A percentile compares a stretch with the other conserved stretches of the same genome.
phyloP scores from a whole-genome alignment of 2,329 filamentous ascomycete species.

The Fusarium compactum region DNA sequence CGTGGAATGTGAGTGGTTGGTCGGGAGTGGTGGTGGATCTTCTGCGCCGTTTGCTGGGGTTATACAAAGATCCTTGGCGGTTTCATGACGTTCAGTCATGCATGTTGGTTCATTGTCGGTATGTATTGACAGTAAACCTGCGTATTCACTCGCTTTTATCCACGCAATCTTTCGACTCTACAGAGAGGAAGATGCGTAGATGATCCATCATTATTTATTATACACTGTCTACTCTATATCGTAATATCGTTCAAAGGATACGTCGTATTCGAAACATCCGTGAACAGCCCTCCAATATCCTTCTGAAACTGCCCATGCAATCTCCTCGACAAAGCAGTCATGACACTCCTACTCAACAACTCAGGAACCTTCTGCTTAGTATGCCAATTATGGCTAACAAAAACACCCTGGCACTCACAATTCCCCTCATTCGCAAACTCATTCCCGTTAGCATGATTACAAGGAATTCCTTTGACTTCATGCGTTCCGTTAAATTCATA shows the following conservation, averaged over 20 bases:
- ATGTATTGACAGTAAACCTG: background rate
- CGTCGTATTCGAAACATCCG: background rate
- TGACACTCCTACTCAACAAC: conserved; percentile 20
- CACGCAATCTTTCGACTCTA: no score
- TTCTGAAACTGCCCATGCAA: conserved; percentile 21
- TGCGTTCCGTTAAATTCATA: conserved; percentile 18
- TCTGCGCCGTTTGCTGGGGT: accelerated
- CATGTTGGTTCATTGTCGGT: background rate
- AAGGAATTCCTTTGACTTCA: conserved; percentile 13
- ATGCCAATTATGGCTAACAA: conserved; percentile 21
- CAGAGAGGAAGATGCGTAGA: no score
- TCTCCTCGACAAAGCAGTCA: conserved; percentile 17
- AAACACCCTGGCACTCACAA: conserved; percentile 16
- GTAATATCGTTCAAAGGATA: background rate
- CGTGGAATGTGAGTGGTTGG: background rate
- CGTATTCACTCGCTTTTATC: no score
- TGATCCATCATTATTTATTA: no score
- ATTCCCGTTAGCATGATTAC: conserved; percentile 15
- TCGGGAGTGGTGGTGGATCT: background rate
- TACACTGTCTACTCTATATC: background rate
- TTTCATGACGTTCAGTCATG: background rate
- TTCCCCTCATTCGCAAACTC: background rate
- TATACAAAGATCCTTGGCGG: accelerated
- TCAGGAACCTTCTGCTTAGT: conserved; percentile 18
- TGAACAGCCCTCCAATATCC: background rate